Conservation (phyloP, 371 early-diverging fungal species). For the Mucor indicus region DNA sequence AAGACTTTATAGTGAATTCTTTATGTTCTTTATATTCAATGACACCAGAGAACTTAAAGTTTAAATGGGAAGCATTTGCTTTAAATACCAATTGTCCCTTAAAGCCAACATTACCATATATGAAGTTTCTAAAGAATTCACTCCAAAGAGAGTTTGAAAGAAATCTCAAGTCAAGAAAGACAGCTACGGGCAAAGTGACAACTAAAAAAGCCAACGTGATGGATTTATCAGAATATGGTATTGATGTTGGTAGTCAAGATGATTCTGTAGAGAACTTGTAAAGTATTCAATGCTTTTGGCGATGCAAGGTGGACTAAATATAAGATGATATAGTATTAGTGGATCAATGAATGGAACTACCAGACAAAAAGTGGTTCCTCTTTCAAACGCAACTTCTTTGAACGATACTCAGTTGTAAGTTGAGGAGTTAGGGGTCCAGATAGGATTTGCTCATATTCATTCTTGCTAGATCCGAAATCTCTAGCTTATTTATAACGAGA, state of each 20-base stretch:
- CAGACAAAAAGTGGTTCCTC: conserved; percentile 1
- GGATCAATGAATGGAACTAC: not conserved
- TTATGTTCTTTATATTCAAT: conserved; percentile 37
- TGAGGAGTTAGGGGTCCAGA: not conserved
- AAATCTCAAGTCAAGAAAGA: conserved; percentile 13
- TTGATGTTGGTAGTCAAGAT: not conserved
- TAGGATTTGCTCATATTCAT: not conserved
- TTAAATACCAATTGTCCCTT: conserved; percentile 20
- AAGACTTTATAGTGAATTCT: conserved; percentile 13
- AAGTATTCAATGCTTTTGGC: not conserved
- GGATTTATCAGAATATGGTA: conserved; percentile 21
- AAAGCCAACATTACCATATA: conserved; percentile 26
- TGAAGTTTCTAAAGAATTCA: conserved; percentile 21
- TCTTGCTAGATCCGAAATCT: conserved; percentile 1
- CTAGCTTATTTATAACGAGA: conserved; percentile 21
- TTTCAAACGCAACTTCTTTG: not conserved
- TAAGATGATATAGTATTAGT: not conserved
- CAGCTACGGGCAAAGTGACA: conserved; percentile 1
- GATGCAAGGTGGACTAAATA: too few relatives aligned
- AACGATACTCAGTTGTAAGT: conserved; percentile 18
- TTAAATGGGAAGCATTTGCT: conserved; percentile 51
- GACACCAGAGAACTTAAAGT: conserved; percentile 28
- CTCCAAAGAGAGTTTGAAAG: conserved; percentile 39
- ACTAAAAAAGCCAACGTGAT: conserved; percentile 5
- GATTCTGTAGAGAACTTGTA: conserved; percentile 7